These are phyloP conservation scores for Nitzschia sp. DNA, from an alignment of 108 stramenopile genomes.

Conservation along the genomic window DNA sequence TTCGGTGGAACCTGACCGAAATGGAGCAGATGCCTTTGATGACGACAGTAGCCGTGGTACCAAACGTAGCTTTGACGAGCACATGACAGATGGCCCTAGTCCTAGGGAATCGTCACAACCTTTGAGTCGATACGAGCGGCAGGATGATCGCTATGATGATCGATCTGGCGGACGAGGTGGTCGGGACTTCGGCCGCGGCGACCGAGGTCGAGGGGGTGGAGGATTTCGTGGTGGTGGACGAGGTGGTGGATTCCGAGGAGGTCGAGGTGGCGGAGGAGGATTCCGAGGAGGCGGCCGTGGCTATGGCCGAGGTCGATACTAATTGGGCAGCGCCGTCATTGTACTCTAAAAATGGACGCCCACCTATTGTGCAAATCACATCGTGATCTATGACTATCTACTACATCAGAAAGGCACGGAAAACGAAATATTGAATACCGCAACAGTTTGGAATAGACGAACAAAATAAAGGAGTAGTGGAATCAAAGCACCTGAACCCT, in stretches of 20 bases:
- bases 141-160: constrained; percentile 17
- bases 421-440: no score
- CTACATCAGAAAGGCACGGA: no score
- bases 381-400: no score
- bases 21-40: constrained; percentile 24
- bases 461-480: no score
- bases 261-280: constrained; percentile 22
- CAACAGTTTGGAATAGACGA: no score
- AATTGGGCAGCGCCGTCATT: neutral
- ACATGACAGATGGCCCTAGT: neutral
- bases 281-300: constrained; percentile 29
- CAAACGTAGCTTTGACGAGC: constrained; percentile 40
- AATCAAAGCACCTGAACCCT: no score
- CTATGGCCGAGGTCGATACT: constrained; percentile 15
- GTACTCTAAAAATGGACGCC: neutral
- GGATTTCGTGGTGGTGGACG: constrained; percentile 19
- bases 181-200: constrained; percentile 10
- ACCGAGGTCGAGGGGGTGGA: constrained; percentile 25
- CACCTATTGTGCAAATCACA: neutral
- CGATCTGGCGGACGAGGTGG: constrained; percentile 22
- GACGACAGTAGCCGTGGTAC: constrained; percentile 38
- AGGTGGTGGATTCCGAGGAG: neutral
- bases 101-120: neutral
- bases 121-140: constrained; percentile 9
- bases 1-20: constrained; percentile 10